Evolutionary conservation across 1,284 basidiomycete species (phyloP), one percentile per base, ranked within the genome.

Genomic region (Vanrija sp.): DNA sequence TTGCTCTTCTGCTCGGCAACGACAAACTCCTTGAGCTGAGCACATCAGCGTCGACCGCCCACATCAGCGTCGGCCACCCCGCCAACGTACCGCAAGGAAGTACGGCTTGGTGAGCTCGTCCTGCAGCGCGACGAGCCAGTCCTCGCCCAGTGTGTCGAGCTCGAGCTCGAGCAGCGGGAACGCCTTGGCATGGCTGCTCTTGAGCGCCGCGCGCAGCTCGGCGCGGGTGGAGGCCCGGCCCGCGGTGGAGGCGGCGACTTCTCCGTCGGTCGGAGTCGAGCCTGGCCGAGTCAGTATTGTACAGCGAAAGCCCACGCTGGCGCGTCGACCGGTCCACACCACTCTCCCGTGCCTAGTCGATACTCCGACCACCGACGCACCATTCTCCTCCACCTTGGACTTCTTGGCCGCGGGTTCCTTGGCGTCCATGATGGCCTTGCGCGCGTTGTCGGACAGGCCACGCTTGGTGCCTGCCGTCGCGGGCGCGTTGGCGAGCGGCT

Each of bases 51-150:
- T 38, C 10, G 1, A 26, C 9, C 15, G n/a, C 15, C 6, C n/a
- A 0, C 5, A 38, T 29, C 19, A 51, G 47, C 38, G 15, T 38
- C 10, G 1, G 38, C 9, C 15, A 15, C 21, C 14, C 10, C 14
- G 26, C 34, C 14, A 5, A 8, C 23, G 7, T 12, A 4, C 6
- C 26, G 34, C 42, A 57, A 69, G 43, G 60, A 79, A 79, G 55
- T 75, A 74, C 3, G 71, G 69, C 62, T 76, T 76, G 18, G 62
- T 69, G 40, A 79, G 61, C 50, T 78, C 78, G 34, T 67, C 70
- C 52, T 75, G 73, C 6, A 79, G 58, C 8, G 71, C 78, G 29
- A 76, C 47, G n/a, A 78, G 65, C 78, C 78, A 79, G 53, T 78
- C 78, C 50, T 73, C 71, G 4, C 72, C 76, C 63, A 79, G 62